Percentiles rank a stretch among this genome's conserved stretches.
phyloP scores from a whole-genome alignment of 2,329 filamentous ascomycete genomes.

The Helotiales sp. region DNA sequence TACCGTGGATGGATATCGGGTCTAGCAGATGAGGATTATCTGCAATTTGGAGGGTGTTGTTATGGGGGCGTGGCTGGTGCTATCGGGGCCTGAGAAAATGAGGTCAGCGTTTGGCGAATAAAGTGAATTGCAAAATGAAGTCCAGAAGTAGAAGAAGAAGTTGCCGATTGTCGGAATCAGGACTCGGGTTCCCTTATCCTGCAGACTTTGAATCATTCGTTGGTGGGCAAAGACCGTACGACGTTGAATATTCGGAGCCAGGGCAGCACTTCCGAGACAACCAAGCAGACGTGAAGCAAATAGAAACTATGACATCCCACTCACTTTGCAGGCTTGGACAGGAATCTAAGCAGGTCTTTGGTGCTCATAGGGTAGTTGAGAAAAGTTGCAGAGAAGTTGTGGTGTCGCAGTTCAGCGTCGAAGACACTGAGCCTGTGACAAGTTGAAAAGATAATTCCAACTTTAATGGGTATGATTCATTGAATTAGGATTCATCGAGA shows the following conservation, averaged over 20 bases:
- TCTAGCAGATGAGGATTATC: slow-evolving; percentile 76
- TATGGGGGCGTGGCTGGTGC: slow-evolving; percentile 55
- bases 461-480: slow-evolving; percentile 19
- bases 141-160: not conserved
- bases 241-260: not conserved
- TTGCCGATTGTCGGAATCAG: not conserved
- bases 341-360: slow-evolving; percentile 88
- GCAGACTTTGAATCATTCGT: not conserved
- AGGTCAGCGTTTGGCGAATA: slow-evolving; percentile 15
- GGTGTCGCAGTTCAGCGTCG: slow-evolving; percentile 33
- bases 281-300: not conserved
- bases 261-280: not conserved
- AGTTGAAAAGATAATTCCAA: slow-evolving; percentile 21
- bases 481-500: slow-evolving; percentile 18
- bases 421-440: slow-evolving; percentile 32
- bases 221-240: not conserved
- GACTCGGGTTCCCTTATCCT: not conserved
- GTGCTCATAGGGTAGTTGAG: slow-evolving; percentile 78
- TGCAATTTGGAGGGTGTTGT: slow-evolving; percentile 49
- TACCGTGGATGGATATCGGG: slow-evolving; percentile 84
- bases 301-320: slow-evolving; percentile 43
- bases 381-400: slow-evolving; percentile 13
- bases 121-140: slow-evolving; percentile 9
- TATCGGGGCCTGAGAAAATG: slow-evolving; percentile 59
- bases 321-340: slow-evolving; percentile 93